Conservation (phyloP, 2,329 filamentous ascomycete species). For the Clonostachys rhizophaga region DNA sequence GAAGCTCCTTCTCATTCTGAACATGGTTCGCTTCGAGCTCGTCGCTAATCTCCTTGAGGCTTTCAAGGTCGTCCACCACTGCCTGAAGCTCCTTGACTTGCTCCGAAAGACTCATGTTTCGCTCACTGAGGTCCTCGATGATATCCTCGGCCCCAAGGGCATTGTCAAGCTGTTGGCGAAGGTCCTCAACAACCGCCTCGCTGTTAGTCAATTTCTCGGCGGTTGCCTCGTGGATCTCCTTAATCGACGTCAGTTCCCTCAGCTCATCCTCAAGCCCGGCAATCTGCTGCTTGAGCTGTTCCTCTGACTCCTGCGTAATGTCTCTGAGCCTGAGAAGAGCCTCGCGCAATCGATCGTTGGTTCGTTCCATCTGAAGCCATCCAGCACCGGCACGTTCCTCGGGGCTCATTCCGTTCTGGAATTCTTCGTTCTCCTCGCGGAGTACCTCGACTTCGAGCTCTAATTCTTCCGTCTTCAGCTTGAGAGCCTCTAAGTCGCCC, state of each 20-base stretch:
- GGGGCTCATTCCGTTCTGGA: conserved; percentile 77
- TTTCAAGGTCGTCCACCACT: conserved; percentile 83
- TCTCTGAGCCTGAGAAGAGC: conserved; percentile 82
- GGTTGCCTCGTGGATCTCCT: conserved; percentile 63
- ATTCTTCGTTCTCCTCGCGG: conserved; percentile 79
- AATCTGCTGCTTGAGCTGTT: conserved; percentile 72
- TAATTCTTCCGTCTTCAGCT: conserved; percentile 74
- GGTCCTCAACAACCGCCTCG: conserved; percentile 74
- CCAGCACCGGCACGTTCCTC: conserved; percentile 84
- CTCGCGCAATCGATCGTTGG: conserved; percentile 82
- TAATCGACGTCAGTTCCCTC: conserved; percentile 60
- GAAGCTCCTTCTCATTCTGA: conserved; percentile 89
- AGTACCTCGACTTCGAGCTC: conserved; percentile 85
- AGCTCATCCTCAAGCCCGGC: conserved; percentile 69
- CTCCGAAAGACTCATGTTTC: conserved; percentile 79
- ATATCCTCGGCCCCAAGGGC: conserved; percentile 87
- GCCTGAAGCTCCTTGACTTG: conserved; percentile 78
- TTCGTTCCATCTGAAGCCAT: conserved; percentile 87
- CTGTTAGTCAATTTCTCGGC: conserved; percentile 70
- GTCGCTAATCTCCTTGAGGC: conserved; percentile 86
- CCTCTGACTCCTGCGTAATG: conserved; percentile 79
- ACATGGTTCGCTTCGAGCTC: conserved; percentile 92
- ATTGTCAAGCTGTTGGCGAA: conserved; percentile 86
- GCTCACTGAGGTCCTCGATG: conserved; percentile 86
- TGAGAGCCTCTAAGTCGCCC: conserved; percentile 72